These are phyloP conservation scores for Lactifluus volemus DNA, from an alignment of 768 basidiomycete genomes.

Conservation along the genomic window DNA sequence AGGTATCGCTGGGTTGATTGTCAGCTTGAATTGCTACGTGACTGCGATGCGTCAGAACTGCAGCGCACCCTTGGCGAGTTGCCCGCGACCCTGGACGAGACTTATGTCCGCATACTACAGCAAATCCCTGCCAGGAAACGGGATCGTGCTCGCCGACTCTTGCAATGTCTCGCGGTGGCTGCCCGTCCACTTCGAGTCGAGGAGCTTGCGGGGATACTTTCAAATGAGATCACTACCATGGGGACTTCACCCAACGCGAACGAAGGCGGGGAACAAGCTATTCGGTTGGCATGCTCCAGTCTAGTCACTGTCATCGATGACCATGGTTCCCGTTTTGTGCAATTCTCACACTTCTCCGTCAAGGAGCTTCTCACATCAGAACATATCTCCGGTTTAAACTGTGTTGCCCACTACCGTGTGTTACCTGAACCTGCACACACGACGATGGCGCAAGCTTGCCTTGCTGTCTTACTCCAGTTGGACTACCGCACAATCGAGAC, in stretches of 20 bases:
- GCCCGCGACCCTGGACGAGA: not conserved
- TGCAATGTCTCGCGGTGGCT: not conserved
- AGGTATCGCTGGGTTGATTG: too few relatives aligned
- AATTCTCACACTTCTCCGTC: not conserved
- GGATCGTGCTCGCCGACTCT: not conserved
- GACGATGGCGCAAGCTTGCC: not conserved
- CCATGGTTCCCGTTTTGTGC: not conserved
- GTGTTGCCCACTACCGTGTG: not conserved
- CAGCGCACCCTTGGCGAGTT: not conserved
- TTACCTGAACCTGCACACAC: not conserved
- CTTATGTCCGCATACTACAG: not conserved
- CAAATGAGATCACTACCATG: not conserved
- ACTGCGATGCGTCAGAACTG: too few relatives aligned
- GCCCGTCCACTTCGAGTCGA: not conserved
- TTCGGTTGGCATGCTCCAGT: not conserved
- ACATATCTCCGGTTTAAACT: not conserved
- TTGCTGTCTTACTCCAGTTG: not conserved
- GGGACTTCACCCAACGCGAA: too few relatives aligned
- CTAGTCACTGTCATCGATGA: not conserved
- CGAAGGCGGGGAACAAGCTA: too few relatives aligned
- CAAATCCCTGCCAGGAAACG: not conserved
- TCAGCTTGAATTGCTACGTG: not conserved
- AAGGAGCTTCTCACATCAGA: not conserved
- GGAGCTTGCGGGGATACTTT: not conserved
- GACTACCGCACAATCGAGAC: not conserved